phyloP scores from a whole-genome alignment of 2,329 filamentous ascomycete species.

The Cladophialophora psammophila region DNA sequence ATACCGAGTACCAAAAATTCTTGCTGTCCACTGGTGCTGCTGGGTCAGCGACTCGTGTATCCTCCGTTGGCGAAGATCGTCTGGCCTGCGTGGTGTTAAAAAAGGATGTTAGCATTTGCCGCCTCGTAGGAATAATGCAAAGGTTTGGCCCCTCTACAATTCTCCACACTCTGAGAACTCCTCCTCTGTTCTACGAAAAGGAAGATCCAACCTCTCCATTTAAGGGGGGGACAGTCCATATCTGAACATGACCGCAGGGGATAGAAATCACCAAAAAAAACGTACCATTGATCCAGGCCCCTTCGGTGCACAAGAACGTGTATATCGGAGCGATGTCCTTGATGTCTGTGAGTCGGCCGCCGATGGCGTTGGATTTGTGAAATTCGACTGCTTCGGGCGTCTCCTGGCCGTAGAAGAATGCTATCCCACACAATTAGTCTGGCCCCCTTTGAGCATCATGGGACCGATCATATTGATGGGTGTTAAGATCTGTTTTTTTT shows the following conservation, averaged over 20 bases:
- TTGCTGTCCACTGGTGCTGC: neutral
- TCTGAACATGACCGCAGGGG: neutral
- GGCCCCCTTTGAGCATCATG: neutral
- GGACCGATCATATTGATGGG: neutral
- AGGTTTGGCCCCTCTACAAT: too few species aligned
- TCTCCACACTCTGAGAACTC: too few species aligned
- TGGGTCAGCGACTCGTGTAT: conserved; percentile 53
- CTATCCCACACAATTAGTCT: conserved; percentile 35
- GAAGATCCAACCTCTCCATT: too few species aligned
- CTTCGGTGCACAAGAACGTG: conserved; percentile 55
- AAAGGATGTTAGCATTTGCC: neutral
- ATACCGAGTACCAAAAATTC: too few species aligned
- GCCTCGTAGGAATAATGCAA: neutral
- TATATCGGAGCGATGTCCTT: conserved; percentile 57
- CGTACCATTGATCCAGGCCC: conserved; percentile 55
- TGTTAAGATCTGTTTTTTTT: neutral
- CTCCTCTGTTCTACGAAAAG: too few species aligned
- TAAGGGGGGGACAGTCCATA: neutral
- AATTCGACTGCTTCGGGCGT: conserved; percentile 53
- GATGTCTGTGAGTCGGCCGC: conserved; percentile 51
- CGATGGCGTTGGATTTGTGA: conserved; percentile 56
- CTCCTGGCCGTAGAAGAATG: conserved; percentile 57
- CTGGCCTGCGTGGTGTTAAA: conserved; percentile 21
- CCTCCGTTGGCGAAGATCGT: conserved; percentile 60
- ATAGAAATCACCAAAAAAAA: neutral